Percentiles rank a stretch among this genome's conserved stretches.
These are phyloP conservation scores for Ambrosia hybrid DNA, from an alignment of 140 eudicot genomes.

Conservation along the genomic window DNA sequence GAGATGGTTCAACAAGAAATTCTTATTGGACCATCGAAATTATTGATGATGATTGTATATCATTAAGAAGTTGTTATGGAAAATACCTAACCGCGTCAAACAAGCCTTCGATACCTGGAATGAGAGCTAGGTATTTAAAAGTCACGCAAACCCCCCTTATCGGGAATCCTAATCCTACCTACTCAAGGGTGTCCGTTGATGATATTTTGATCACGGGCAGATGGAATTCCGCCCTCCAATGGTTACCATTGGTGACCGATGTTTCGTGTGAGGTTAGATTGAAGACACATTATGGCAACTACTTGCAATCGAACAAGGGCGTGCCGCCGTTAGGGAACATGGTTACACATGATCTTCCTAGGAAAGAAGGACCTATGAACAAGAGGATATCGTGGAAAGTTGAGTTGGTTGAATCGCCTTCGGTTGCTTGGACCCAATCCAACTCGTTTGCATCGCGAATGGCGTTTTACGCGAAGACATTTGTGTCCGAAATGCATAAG, in stretches of 20 bases:
- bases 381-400: conserved; percentile 59
- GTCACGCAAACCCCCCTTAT: conserved; percentile 45
- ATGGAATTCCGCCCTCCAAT: conserved; percentile 49
- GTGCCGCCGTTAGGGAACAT: conserved; percentile 60
- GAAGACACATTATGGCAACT: conserved; percentile 50
- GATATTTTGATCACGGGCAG: conserved; percentile 32
- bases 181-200: conserved; percentile 14
- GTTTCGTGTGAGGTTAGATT: conserved; percentile 34
- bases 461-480: conserved; percentile 26
- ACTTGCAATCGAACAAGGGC: conserved; percentile 56
- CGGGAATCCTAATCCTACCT: conserved; percentile 13
- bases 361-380: conserved; percentile 39
- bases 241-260: conserved; percentile 55
- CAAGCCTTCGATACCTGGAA: conserved; percentile 47
- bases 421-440: conserved; percentile 18
- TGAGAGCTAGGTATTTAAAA: conserved; percentile 41
- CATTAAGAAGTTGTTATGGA: conserved; percentile 54
- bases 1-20: conserved; percentile 46
- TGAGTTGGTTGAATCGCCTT: conserved; percentile 48
- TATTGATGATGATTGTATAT: conserved; percentile 39
- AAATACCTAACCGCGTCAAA: conserved; percentile 61
- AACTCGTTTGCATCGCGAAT: conserved; percentile 23
- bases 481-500: conserved; percentile 25
- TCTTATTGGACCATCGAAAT: conserved; percentile 57
- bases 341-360: conserved; percentile 58